Conservation (phyloP, 768 basidiomycete genomes). For the Kwoniella newhampshirensis region DNA sequence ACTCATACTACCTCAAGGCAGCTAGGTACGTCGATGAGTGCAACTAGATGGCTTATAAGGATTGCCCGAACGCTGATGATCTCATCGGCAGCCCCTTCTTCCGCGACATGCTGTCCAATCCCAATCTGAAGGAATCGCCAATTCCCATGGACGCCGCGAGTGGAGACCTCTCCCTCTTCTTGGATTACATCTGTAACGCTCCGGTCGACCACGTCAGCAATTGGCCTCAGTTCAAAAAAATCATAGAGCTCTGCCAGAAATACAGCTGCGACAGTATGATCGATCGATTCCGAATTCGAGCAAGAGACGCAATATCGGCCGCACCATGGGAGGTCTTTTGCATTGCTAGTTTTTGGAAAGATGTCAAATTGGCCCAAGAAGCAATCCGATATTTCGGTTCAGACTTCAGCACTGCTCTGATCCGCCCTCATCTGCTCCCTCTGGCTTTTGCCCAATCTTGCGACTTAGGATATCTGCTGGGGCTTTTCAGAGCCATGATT, state of each 20-base stretch:
- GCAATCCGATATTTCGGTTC: not conserved
- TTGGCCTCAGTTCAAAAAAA: not conserved
- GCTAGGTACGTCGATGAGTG: conserved; percentile 7
- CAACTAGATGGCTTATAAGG: too few species aligned
- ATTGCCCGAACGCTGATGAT: too few species aligned
- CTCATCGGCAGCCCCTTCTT: too few species aligned
- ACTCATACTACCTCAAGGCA: conserved; percentile 14
- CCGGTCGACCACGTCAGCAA: not conserved
- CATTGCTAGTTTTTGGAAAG: conserved; percentile 1
- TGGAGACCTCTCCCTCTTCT: too few species aligned
- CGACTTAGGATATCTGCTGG: too few species aligned
- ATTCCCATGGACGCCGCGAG: not conserved
- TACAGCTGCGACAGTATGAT: not conserved
- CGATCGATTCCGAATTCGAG: not conserved
- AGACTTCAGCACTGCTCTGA: too few species aligned
- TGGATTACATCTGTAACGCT: too few species aligned
- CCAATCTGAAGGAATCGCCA: not conserved
- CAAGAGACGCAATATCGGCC: not conserved
- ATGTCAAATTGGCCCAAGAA: not conserved
- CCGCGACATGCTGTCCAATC: not conserved
- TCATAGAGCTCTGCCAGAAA: not conserved
- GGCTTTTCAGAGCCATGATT: too few species aligned
- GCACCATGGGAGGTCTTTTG: conserved; percentile 9
- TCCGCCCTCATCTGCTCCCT: too few species aligned
- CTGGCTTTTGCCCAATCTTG: too few species aligned